Percentiles rank a stretch among this genome's conserved stretches.
Evolutionary conservation across 768 basidiomycete genomes (phyloP).

Genomic region (Dioszegia hungarica): DNA sequence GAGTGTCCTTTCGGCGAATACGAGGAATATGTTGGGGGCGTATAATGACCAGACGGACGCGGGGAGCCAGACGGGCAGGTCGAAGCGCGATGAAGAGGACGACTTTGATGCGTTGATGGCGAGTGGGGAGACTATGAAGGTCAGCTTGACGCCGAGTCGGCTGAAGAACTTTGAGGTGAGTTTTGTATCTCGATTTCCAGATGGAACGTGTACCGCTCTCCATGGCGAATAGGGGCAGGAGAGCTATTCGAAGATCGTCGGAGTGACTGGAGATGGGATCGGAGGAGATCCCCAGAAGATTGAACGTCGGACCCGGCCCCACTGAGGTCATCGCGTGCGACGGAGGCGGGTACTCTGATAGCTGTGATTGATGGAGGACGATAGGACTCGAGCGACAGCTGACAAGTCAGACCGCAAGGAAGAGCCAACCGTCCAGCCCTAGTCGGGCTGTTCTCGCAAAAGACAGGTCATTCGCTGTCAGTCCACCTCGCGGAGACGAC

Average conservation of each 20-base stretch:
- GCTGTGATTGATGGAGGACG: too few species aligned
- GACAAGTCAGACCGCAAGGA: neutral
- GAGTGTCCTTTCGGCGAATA: slow-evolving; percentile 28
- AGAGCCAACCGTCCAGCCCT: neutral
- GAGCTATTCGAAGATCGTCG: too few species aligned
- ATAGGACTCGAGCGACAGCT: neutral
- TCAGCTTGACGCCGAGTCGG: slow-evolving; percentile 90
- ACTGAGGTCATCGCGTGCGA: neutral
- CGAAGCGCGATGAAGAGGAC: slow-evolving; percentile 52
- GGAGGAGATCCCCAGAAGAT: too few species aligned
- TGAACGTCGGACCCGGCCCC: too few species aligned
- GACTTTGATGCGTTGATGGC: slow-evolving; percentile 93
- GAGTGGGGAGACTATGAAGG: slow-evolving; percentile 85
- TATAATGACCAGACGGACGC: slow-evolving; percentile 24
- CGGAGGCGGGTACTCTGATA: neutral
- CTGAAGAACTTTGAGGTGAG: slow-evolving; percentile 88
- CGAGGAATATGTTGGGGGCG: slow-evolving; percentile 29
- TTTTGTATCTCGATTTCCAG: slow-evolving; percentile 24
- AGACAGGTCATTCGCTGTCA: neutral
- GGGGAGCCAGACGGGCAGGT: slow-evolving; percentile 6
- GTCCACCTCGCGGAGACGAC: neutral
- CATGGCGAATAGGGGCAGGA: too few species aligned
- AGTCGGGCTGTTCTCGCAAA: neutral
- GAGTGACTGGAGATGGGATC: too few species aligned
- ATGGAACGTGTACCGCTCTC: too few species aligned